phyloP scores from a whole-genome alignment of 345 rosid genomes.

The Pugionium cornutum region DNA sequence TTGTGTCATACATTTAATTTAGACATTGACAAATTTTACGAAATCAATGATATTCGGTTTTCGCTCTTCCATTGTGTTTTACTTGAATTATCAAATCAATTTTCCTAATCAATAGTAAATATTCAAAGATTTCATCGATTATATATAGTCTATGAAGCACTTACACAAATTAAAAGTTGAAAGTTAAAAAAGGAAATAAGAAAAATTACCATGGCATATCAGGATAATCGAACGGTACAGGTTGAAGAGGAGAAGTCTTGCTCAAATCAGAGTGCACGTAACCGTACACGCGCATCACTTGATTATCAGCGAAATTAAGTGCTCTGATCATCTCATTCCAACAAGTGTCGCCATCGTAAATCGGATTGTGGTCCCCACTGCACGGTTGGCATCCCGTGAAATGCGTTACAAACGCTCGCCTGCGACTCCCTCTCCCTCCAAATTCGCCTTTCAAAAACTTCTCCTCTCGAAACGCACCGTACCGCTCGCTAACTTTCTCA shows the following conservation, averaged over 20 bases:
- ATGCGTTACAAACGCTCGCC: slow-evolving; percentile 81
- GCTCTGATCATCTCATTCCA: slow-evolving; percentile 82
- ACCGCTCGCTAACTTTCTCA: slow-evolving; percentile 76
- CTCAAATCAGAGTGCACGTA: slow-evolving; percentile 59
- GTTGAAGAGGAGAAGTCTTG: slow-evolving; percentile 55
- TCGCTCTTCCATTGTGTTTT: too few species aligned
- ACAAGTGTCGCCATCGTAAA: slow-evolving; percentile 69
- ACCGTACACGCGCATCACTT: slow-evolving; percentile 78
- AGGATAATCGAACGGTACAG: slow-evolving; percentile 76
- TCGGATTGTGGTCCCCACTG: slow-evolving; percentile 69
- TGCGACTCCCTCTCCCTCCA: slow-evolving; percentile 57
- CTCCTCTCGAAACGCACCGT: slow-evolving; percentile 63
- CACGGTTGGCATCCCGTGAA: slow-evolving; percentile 98
- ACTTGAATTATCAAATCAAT: neutral
- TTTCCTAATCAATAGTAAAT: neutral
- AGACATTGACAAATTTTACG: too few species aligned
- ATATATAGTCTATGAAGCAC: neutral
- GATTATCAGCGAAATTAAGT: slow-evolving; percentile 89
- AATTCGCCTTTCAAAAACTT: slow-evolving; percentile 52
- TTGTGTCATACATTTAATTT: too few species aligned
- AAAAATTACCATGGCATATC: slow-evolving; percentile 59
- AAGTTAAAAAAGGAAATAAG: neutral
- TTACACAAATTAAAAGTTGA: too few species aligned
- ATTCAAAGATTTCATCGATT: neutral
- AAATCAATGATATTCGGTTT: too few species aligned